Conservation (phyloP, 2,329 filamentous ascomycete genomes). For the Daldinia sp. region DNA sequence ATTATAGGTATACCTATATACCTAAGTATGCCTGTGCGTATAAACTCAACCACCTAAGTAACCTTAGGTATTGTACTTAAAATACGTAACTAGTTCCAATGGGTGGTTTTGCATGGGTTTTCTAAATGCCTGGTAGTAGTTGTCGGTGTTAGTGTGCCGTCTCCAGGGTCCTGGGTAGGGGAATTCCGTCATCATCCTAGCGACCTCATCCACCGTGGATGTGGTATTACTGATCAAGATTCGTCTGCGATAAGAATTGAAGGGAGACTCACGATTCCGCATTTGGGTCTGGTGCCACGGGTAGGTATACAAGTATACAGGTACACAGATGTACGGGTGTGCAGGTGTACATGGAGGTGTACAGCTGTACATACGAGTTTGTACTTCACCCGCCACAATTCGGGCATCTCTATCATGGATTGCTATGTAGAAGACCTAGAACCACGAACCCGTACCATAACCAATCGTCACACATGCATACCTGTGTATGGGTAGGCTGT, state of each 20-base stretch:
- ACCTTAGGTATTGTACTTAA: no score
- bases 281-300: constrained; percentile 17
- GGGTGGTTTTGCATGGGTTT: neutral
- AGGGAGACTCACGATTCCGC: constrained; percentile 11
- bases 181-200: constrained; percentile 38
- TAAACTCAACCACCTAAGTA: neutral
- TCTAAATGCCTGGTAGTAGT: neutral
- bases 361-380: neutral
- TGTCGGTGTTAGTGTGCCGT: constrained; percentile 15
- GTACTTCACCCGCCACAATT: neutral
- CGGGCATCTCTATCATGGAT: neutral
- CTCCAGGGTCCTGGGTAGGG: constrained; percentile 30
- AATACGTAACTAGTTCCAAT: no score
- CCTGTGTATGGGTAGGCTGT: constrained; percentile 14
- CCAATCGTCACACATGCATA: constrained; percentile 32
- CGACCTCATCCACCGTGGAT: constrained; percentile 21
- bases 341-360: no score
- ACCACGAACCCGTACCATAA: constrained; percentile 25
- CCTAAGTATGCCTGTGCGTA: no score
- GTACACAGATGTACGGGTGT: no score
- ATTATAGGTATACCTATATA: neutral
- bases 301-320: neutral
- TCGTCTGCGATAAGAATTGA: constrained; percentile 21
- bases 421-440: no score
- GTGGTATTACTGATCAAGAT: constrained; percentile 23